Evolutionary conservation across 2,329 filamentous ascomycete species (phyloP).

Genomic region (Ophiostoma piceae): DNA sequence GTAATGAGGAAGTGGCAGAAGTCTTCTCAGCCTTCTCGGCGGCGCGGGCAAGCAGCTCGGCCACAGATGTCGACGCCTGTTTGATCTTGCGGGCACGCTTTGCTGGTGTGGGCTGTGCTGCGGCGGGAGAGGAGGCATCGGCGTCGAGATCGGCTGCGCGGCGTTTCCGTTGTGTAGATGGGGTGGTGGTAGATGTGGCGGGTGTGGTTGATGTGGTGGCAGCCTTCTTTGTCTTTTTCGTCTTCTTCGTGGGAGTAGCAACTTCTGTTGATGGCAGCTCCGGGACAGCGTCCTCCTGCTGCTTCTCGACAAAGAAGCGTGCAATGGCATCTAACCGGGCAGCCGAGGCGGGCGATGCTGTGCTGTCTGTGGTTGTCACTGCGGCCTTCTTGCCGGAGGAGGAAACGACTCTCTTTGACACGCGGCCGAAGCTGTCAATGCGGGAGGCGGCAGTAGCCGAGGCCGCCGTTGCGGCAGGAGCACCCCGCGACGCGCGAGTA

Average conservation of each 20-base stretch:
- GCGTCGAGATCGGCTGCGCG: slow-evolving; percentile 22
- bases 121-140: background rate
- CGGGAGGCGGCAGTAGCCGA: slow-evolving; percentile 16
- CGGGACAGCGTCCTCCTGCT: background rate
- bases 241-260: slow-evolving; percentile 3
- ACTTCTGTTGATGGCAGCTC: slow-evolving; percentile 30
- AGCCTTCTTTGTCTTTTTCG: slow-evolving; percentile 16
- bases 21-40: background rate
- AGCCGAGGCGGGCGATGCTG: slow-evolving; percentile 12
- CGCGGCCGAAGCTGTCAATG: slow-evolving; percentile 29
- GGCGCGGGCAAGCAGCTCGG: slow-evolving; percentile 23
- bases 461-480: slow-evolving; percentile 9
- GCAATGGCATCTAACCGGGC: slow-evolving; percentile 20
- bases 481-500: slow-evolving; percentile 7
- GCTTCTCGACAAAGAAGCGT: slow-evolving; percentile 34
- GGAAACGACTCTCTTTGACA: slow-evolving; percentile 28
- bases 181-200: background rate
- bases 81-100: slow-evolving; percentile 24
- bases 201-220: background rate
- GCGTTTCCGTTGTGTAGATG: slow-evolving; percentile 23
- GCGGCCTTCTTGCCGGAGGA: slow-evolving; percentile 23
- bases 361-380: slow-evolving; percentile 26
- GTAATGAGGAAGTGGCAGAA: background rate
- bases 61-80: slow-evolving; percentile 27
- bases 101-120: slow-evolving; percentile 6